These are phyloP conservation scores for Mayamaea pseudoterrestris DNA, from an alignment of 108 stramenopile genomes.

Conservation along the genomic window DNA sequence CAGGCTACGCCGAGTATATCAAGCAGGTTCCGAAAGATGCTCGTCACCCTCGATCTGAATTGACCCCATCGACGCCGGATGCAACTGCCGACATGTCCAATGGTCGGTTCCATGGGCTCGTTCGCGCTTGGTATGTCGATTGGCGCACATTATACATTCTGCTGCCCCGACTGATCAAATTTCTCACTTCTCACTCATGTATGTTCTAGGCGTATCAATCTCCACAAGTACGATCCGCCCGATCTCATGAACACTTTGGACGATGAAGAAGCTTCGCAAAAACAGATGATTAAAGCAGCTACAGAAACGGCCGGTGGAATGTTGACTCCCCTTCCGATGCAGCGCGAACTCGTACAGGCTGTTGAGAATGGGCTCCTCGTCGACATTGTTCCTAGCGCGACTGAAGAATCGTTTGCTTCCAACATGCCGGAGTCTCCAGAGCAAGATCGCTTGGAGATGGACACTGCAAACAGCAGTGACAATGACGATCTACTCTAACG, in stretches of 20 bases:
- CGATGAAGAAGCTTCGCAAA: constrained; percentile 1
- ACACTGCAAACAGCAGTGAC: too few relatives aligned
- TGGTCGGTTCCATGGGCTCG: constrained; percentile 65
- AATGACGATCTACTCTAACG: too few relatives aligned
- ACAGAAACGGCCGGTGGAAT: too few relatives aligned
- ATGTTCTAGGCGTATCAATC: constrained; percentile 33
- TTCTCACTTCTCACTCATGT: constrained; percentile 3
- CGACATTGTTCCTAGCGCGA: too few relatives aligned
- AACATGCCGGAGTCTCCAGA: too few relatives aligned
- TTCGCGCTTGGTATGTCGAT: constrained; percentile 62
- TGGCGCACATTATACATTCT: neutral
- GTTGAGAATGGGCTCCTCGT: too few relatives aligned
- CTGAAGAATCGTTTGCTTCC: too few relatives aligned
- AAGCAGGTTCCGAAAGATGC: constrained; percentile 46
- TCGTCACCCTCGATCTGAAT: constrained; percentile 37
- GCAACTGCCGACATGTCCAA: constrained; percentile 53
- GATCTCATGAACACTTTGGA: constrained; percentile 21
- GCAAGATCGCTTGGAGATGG: too few relatives aligned
- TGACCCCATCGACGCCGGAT: constrained; percentile 70
- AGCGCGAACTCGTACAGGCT: too few relatives aligned
- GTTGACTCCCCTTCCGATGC: too few relatives aligned
- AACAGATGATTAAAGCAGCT: constrained; percentile 2
- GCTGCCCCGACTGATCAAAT: neutral
- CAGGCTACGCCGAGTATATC: constrained; percentile 63
- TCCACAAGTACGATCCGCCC: constrained; percentile 68